phyloP scores from a whole-genome alignment of 768 basidiomycete species.

The Pisolithus tinctorius region DNA sequence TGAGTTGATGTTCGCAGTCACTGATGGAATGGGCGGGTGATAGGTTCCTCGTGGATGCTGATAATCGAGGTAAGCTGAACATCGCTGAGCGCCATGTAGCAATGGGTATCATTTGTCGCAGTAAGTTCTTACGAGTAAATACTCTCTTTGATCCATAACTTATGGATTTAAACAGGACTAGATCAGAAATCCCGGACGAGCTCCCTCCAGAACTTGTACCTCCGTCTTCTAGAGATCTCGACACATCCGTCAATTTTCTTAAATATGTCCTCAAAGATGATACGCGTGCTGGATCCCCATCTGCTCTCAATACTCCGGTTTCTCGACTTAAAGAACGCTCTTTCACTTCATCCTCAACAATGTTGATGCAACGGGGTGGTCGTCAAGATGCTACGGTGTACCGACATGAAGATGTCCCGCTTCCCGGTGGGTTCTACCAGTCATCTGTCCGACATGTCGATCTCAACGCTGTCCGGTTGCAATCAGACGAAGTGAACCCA shows the following conservation, averaged over 20 bases:
- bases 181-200: slow-evolving; percentile 80
- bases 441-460: slow-evolving; percentile 80
- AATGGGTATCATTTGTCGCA: too few relatives aligned
- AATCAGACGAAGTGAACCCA: slow-evolving; percentile 57
- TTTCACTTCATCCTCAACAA: slow-evolving; percentile 49
- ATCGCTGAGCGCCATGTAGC: too few relatives aligned
- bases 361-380: slow-evolving; percentile 41
- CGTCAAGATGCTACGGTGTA: slow-evolving; percentile 90
- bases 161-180: slow-evolving; percentile 52
- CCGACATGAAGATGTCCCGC: slow-evolving; percentile 65
- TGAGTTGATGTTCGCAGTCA: too few relatives aligned
- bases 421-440: slow-evolving; percentile 65
- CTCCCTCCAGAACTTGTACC: slow-evolving; percentile 89
- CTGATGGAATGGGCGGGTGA: too few relatives aligned
- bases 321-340: slow-evolving; percentile 68
- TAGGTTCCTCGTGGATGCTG: too few relatives aligned
- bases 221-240: slow-evolving; percentile 85
- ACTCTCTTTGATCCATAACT: not conserved
- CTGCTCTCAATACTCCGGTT: slow-evolving; percentile 42
- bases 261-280: slow-evolving; percentile 81
- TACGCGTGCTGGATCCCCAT: slow-evolving; percentile 65
- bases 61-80: too few relatives aligned
- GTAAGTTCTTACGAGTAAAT: slow-evolving; percentile 42
- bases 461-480: slow-evolving; percentile 69
- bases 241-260: slow-evolving; percentile 85